A percentile compares a stretch with the other conserved stretches of the same genome.
Evolutionary conservation across 495 filamentous ascomycete genomes (phyloP).

Genomic region (Penicillium paradoxum): DNA sequence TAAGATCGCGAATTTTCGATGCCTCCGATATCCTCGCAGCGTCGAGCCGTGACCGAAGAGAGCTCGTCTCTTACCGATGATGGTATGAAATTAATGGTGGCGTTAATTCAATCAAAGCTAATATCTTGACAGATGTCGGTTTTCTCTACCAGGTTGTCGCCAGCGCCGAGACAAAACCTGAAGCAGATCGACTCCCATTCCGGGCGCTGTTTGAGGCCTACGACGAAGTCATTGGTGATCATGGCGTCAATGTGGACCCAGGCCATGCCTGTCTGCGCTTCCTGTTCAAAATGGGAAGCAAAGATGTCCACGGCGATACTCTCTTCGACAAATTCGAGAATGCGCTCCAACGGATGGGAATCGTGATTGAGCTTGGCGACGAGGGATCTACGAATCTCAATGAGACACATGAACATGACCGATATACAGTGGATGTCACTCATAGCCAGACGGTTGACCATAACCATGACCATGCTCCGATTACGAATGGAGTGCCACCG

Average conservation of each 20-base stretch:
- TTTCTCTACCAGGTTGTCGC: conserved; percentile 72
- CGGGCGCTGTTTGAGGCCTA: conserved; percentile 78
- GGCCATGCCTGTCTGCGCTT: conserved; percentile 71
- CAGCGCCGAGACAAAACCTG: conserved; percentile 60
- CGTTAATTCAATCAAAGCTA: not conserved
- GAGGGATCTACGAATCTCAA: conserved; percentile 26
- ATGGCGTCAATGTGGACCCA: conserved; percentile 64
- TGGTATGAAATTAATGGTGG: conserved; percentile 36
- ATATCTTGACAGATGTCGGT: conserved; percentile 58
- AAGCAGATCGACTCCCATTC: conserved; percentile 61
- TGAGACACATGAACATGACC: conserved; percentile 23
- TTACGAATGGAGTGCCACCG: conserved; percentile 21
- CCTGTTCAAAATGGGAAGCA: conserved; percentile 73
- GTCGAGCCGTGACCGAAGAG: conserved; percentile 46
- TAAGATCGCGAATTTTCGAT: conserved; percentile 53
- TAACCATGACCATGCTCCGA: conserved; percentile 15
- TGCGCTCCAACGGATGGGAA: conserved; percentile 59
- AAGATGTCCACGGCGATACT: conserved; percentile 38
- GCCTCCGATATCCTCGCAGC: conserved; percentile 51
- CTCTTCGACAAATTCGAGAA: conserved; percentile 64
- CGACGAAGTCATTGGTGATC: conserved; percentile 60
- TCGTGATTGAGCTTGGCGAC: conserved; percentile 57
- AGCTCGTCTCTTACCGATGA: conserved; percentile 56
- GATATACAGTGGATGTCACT: conserved; percentile 18
- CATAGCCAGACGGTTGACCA: conserved; percentile 17